Conservation (phyloP, 768 basidiomycete species). For the Trametes meyenii region DNA sequence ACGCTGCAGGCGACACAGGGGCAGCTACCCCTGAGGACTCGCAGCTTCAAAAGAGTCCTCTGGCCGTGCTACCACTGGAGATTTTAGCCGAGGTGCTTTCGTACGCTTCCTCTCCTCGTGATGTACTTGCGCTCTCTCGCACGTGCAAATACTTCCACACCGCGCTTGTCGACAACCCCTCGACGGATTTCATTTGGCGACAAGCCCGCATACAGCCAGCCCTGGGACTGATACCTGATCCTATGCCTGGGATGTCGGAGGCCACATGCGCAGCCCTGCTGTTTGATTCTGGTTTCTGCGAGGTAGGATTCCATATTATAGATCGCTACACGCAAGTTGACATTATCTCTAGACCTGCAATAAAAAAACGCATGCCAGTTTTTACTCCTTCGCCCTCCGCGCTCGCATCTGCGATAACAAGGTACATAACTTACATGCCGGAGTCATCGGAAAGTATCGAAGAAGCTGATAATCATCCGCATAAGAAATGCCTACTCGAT, state of each 20-base stretch:
- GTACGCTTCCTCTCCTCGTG: constrained; percentile 51
- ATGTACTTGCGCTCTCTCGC: constrained; percentile 61
- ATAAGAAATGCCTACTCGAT: not conserved
- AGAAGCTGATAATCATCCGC: no score
- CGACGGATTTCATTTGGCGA: constrained; percentile 62
- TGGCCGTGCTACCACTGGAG: constrained; percentile 54
- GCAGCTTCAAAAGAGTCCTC: constrained; percentile 1
- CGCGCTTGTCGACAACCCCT: constrained; percentile 47
- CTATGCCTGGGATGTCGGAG: constrained; percentile 51
- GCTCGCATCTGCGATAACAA: constrained; percentile 46
- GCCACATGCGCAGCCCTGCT: constrained; percentile 64
- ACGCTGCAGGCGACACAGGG: no score
- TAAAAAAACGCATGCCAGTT: constrained; percentile 40
- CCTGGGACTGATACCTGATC: constrained; percentile 45
- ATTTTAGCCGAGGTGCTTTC: constrained; percentile 65
- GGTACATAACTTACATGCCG: constrained; percentile 30
- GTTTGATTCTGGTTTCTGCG: constrained; percentile 60
- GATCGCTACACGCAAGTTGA: not conserved
- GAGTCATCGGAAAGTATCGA: no score
- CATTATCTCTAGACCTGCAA: constrained; percentile 41
- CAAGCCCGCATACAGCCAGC: constrained; percentile 44
- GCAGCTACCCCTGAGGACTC: no score
- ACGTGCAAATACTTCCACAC: constrained; percentile 56
- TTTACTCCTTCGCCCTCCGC: constrained; percentile 50
- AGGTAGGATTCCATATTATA: constrained; percentile 39